Evolutionary conservation across 257 asterid genomes (phyloP).

Genomic region (Thymus quinquecostatus): DNA sequence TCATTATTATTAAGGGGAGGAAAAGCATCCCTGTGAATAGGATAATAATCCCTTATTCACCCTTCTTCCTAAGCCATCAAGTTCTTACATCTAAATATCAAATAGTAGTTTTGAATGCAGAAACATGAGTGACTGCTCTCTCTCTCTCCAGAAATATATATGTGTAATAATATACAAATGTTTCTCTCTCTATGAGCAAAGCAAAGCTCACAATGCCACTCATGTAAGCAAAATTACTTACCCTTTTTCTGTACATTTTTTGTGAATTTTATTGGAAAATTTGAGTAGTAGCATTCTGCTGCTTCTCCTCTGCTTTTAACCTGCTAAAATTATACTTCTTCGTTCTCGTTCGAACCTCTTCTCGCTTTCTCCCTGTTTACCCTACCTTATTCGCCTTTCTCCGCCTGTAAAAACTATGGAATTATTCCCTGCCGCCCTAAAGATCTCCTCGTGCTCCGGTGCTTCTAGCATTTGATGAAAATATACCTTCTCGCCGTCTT

Average conservation of each 20-base stretch:
- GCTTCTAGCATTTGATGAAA: constrained; percentile 20
- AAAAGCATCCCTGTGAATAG: not conserved
- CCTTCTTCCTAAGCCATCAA: not conserved
- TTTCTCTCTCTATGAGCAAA: not conserved
- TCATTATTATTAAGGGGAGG: not conserved
- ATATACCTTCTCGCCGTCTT: not conserved
- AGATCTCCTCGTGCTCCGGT: constrained; percentile 6
- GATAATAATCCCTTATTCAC: not conserved
- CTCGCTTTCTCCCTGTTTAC: not conserved
- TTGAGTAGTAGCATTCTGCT: constrained; percentile 30
- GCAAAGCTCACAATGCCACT: constrained; percentile 29
- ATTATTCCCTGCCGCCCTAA: constrained; percentile 8
- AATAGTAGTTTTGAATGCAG: not conserved
- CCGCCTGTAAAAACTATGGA: not conserved
- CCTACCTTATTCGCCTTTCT: constrained; percentile 25
- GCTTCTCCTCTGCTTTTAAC: constrained; percentile 6
- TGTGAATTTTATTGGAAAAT: constrained; percentile 30
- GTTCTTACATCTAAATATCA: constrained; percentile 5
- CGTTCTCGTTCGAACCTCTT: not conserved
- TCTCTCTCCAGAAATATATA: constrained; percentile 16
- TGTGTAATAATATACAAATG: constrained; percentile 26
- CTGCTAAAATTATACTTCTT: not conserved
- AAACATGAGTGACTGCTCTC: constrained; percentile 15
- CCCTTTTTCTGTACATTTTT: constrained; percentile 43
- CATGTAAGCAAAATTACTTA: constrained; percentile 26